Percentiles rank a stretch among this genome's conserved stretches.
Conservation (phyloP, 192 early-diverging fungal genomes). For the Podila clonocystis region DNA sequence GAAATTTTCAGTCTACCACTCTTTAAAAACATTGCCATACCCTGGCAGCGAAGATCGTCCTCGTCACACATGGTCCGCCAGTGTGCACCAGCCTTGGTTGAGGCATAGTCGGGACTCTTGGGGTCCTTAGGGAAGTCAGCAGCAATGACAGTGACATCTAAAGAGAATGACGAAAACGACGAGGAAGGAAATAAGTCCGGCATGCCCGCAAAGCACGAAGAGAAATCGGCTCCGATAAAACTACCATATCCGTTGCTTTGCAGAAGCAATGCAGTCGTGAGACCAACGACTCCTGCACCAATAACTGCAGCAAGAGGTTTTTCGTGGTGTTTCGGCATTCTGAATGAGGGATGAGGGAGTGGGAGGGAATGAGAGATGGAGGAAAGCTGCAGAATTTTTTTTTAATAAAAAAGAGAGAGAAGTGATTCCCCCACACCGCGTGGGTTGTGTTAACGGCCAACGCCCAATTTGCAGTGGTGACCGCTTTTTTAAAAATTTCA, state of each 20-base stretch:
- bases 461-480: too few relatives aligned
- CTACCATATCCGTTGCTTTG: constrained; percentile 62
- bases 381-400: not conserved
- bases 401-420: not conserved
- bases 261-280: constrained; percentile 75
- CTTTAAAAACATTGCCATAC: constrained; percentile 11
- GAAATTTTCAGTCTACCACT: not conserved
- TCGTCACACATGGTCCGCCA: constrained; percentile 52
- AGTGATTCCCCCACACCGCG: too few relatives aligned
- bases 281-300: constrained; percentile 80
- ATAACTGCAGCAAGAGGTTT: constrained; percentile 58
- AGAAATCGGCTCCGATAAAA: not conserved
- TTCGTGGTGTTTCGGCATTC: constrained; percentile 19
- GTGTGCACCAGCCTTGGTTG: constrained; percentile 62
- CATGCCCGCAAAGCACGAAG: not conserved
- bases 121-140: constrained; percentile 63
- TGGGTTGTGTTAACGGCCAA: too few relatives aligned
- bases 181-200: not conserved
- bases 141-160: constrained; percentile 70
- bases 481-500: too few relatives aligned
- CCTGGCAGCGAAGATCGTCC: constrained; percentile 40
- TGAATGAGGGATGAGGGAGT: not conserved
- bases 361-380: not conserved
- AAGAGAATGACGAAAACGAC: not conserved
- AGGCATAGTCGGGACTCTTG: constrained; percentile 56